Conservation (phyloP, 371 early-diverging fungal genomes). For the Rhizopus stolonifer region DNA sequence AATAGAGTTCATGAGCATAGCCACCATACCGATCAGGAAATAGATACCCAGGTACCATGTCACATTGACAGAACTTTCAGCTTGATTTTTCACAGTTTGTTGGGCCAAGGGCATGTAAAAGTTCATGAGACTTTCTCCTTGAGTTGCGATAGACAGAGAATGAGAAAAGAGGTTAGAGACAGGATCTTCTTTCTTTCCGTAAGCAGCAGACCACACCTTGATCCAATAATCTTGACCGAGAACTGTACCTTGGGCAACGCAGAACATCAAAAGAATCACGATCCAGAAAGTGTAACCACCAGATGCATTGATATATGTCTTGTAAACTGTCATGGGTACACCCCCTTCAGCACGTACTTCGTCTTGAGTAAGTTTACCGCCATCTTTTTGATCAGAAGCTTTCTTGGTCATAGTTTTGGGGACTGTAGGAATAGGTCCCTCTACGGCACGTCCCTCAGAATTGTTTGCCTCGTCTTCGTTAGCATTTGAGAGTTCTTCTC, state of each 20-base stretch:
- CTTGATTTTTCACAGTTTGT: not conserved
- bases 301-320: constrained; percentile 61
- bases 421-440: constrained; percentile 37
- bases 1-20: constrained; percentile 36
- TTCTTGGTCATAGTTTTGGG: constrained; percentile 9
- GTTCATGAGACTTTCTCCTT: not conserved
- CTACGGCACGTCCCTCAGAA: constrained; percentile 26
- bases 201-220: constrained; percentile 55
- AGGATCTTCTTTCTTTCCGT: constrained; percentile 6
- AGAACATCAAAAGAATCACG: constrained; percentile 46
- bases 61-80: constrained; percentile 28
- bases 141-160: not conserved
- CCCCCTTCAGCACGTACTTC: constrained; percentile 69
- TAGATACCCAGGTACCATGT: constrained; percentile 57
- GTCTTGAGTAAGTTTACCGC: constrained; percentile 60
- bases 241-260: constrained; percentile 45
- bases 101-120: not conserved
- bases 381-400: constrained; percentile 40
- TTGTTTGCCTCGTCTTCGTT: constrained; percentile 15
- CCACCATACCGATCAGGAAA: constrained; percentile 49
- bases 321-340: constrained; percentile 60
- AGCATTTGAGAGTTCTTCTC: constrained; percentile 42
- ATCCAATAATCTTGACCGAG: constrained; percentile 67
- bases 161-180: not conserved
- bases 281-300: constrained; percentile 66